Conservation (phyloP, 352 stramenopile genomes). For the Pythium utonaiense region DNA sequence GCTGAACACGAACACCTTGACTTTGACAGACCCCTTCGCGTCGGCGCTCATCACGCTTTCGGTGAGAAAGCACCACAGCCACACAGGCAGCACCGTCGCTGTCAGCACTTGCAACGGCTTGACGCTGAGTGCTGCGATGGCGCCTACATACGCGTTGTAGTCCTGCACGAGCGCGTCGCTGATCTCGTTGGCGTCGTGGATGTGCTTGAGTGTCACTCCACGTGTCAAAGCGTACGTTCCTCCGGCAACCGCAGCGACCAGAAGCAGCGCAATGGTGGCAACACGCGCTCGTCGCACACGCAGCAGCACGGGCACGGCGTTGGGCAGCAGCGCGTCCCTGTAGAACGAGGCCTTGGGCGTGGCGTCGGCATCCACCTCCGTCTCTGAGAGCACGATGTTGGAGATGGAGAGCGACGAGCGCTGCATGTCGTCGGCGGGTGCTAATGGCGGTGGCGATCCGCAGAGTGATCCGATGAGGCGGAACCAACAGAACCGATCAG, state of each 20-base stretch:
- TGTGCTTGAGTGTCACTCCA: conserved; percentile 13
- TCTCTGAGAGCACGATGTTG: conserved; percentile 58
- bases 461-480: not conserved
- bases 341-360: conserved; percentile 27
- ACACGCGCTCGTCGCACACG: conserved; percentile 18
- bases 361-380: conserved; percentile 7
- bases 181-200: not conserved
- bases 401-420: conserved; percentile 61
- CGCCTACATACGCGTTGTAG: conserved; percentile 37
- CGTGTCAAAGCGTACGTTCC: conserved; percentile 7
- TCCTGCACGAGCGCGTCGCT: conserved; percentile 17
- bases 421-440: conserved; percentile 6
- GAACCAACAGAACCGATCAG: no score
- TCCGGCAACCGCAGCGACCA: not conserved
- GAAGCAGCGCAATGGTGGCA: not conserved
- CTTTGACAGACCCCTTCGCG: conserved; percentile 10
- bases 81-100: conserved; percentile 42
- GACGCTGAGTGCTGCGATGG: conserved; percentile 30
- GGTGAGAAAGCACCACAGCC: conserved; percentile 56
- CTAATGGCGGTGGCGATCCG: not conserved
- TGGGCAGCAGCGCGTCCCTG: conserved; percentile 20
- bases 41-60: conserved; percentile 44
- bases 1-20: conserved; percentile 26
- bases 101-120: conserved; percentile 50
- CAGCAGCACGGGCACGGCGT: conserved; percentile 25